Conservation (phyloP, 2,329 filamentous ascomycete genomes). For the Xylariaceae sp. region DNA sequence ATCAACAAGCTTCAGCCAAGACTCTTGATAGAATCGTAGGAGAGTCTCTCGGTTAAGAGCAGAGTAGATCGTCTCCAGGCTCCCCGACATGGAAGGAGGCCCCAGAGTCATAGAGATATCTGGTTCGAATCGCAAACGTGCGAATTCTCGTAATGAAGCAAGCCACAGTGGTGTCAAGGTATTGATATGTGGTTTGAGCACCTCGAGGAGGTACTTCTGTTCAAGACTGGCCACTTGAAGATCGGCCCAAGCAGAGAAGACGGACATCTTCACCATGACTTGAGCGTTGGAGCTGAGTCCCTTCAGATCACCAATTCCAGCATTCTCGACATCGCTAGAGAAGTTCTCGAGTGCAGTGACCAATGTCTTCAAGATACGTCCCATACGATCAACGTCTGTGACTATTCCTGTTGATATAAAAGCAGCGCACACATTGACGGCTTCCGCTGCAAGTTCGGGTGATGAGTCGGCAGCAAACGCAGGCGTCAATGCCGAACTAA, state of each 20-base stretch:
- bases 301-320: conserved; percentile 87
- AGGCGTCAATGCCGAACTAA: conserved; percentile 91
- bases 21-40: conserved; percentile 92
- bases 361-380: conserved; percentile 89
- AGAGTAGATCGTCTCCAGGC: conserved; percentile 89
- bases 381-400: conserved; percentile 97
- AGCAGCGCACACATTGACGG: conserved; percentile 94
- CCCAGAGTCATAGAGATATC: conserved; percentile 91
- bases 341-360: conserved; percentile 91
- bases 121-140: conserved; percentile 87
- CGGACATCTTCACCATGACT: conserved; percentile 97
- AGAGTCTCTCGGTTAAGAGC: conserved; percentile 91
- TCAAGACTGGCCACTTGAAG: conserved; percentile 92
- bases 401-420: conserved; percentile 98
- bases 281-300: conserved; percentile 92
- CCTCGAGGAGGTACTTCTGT: conserved; percentile 82
- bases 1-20: conserved; percentile 94
- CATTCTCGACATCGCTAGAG: conserved; percentile 72
- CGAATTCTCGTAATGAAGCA: conserved; percentile 88
- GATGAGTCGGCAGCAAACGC: conserved; percentile 96
- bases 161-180: conserved; percentile 91
- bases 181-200: conserved; percentile 85
- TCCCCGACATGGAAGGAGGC: conserved; percentile 74
- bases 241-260: conserved; percentile 96
- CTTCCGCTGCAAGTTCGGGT: conserved; percentile 90